Conservation (phyloP, 306 rosid genomes). For the Acacia acuminata region DNA sequence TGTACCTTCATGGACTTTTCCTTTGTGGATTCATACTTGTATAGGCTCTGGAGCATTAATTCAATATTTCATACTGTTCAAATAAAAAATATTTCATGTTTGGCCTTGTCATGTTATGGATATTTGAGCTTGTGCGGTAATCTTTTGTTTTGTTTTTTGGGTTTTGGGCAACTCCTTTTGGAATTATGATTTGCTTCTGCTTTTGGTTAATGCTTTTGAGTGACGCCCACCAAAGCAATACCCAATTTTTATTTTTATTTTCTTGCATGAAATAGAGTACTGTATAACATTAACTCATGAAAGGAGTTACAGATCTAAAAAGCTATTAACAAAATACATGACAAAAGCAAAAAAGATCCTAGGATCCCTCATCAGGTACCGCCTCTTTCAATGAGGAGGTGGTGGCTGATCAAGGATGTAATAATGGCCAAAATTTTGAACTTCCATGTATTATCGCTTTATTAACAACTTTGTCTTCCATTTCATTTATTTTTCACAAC, state of each 20-base stretch:
- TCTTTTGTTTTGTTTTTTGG: conserved; percentile 9
- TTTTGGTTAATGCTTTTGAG: conserved; percentile 4
- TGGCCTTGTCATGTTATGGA: not conserved
- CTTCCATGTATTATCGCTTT: not conserved
- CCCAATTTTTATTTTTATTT: not conserved
- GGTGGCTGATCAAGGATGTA: no score
- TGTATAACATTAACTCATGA: no score
- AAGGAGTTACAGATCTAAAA: no score
- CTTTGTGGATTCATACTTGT: not conserved
- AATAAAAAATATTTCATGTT: not conserved
- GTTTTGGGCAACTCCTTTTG: conserved; percentile 6
- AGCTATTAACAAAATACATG: no score
- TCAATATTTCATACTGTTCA: not conserved
- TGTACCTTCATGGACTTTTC: not conserved
- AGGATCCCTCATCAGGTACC: no score
- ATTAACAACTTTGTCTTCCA: not conserved
- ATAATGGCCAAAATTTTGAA: not conserved
- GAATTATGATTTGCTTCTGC: conserved; percentile 22
- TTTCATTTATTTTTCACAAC: not conserved
- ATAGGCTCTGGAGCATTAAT: conserved; percentile 17
- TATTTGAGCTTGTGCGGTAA: conserved; percentile 1
- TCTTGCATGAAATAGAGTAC: no score
- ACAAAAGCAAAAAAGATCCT: no score
- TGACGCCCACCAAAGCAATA: not conserved
- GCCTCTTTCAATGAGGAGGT: no score